Base-by-base conservation (phyloP, 1,139 yeast genomes). In the Debaryomyces fabryi region DNA sequence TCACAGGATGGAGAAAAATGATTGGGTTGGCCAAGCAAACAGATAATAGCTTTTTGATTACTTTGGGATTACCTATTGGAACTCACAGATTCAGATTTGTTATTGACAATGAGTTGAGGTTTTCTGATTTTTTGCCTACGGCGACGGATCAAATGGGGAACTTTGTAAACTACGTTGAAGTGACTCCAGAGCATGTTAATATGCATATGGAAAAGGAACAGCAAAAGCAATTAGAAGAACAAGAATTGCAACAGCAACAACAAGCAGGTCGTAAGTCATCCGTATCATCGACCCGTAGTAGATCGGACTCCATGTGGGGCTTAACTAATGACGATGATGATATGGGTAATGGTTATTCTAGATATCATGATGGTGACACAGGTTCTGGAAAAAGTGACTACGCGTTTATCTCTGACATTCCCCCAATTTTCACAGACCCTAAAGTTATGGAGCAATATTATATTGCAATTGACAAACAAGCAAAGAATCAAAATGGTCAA, bases 381-480 rank as follows among this genome's bases (percentile, higher is more conserved):
- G 53, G 49, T 16, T 45, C 49, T 29, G 42, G 43, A 16, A 62
- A 61, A 44, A 13, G 18, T 3, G 46, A 60, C 3, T 65, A 58
- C 43, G 75, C 80, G 52, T 88, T 84, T 64, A 82, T 85, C 29
- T 77, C 73, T 45, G 86, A 82, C 52, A 92, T 93, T 42, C 99
- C 99, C 1, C 91, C 96, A 1, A 91, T 93, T 27, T 92, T 93
- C 66, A 82, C 88, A 2, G 95, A 88, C 58, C 91, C 93, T 5
- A 74, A 74, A 57, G 80, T 75, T 16, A 76, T 76, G 80, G 81
- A 76, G 56, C 79, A 74, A 55, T 87, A 87, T 60, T 87, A 87
- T 59, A 72, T 83, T 45, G 88, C 93, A 0, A 74, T 87, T 46
- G 95, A 87, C 59, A 79, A 79, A 58, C 88, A 85, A 58, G 82